Base-by-base conservation (phyloP, 148 eudicot genomes). In the Pharnaceum exiguum region DNA sequence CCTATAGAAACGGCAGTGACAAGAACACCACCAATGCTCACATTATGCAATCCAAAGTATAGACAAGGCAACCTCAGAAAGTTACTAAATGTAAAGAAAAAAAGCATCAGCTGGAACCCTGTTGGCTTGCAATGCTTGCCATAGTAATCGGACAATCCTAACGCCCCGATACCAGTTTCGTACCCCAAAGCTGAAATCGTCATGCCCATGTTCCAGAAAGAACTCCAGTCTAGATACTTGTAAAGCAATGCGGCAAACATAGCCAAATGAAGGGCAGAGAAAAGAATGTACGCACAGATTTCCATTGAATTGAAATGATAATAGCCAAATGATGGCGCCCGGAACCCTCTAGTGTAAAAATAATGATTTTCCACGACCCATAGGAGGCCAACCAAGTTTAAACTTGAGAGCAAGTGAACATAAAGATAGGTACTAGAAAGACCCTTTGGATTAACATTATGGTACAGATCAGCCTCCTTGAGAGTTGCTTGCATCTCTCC, bases 161-260 rank as follows among this genome's bases (percentile, higher is more conserved):
- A 37, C 2, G 71, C 75, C 1, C n/a, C 38, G 11, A 40, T 22
- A n/a, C 71, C 68, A 15, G 27, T 22, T 24, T 65, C 58, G 11
- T 54, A 44, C 43, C 65, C 71, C 39, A 75, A 23, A 18, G 60
- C 28, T 5, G 79, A 65, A 21, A 75, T 65, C 49, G 65, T 65
- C 25, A 65, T 35, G 18, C 62, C 24, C 74, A 75, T 42, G 60
- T 55, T 61, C 72, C 76, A 72, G 10, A 60, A 39, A 0, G 36
- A 54, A 42, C 54, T 67, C 71, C 66, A 50, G 16, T 66, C 47
- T 35, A 62, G 5, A 43, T 60, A 72, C 32, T 60, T 72, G 7
- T 42, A 32, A 3, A 61, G 30, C 46, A 60, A 9, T 23, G 22
- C 48, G 1, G n/a, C 10, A 12, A 70, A 63, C 1, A 51, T 0